These are phyloP conservation scores for Rubia occidens DNA, from an alignment of 305 asterid species.

Conservation along the genomic window DNA sequence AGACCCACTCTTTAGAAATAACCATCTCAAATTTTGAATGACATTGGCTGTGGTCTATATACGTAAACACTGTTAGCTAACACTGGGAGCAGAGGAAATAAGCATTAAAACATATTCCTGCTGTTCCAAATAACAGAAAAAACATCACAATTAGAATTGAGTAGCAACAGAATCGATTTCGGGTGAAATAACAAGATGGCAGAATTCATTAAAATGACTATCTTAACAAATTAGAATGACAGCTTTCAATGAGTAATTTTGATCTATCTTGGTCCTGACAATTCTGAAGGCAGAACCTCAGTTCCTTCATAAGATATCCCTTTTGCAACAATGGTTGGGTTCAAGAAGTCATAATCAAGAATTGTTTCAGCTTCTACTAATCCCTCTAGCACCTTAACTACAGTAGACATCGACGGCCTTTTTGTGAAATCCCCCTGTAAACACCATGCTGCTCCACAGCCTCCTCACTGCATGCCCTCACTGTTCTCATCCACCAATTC, in stretches of 20 bases:
- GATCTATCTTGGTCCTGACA: conserved; percentile 16
- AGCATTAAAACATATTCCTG: too few relatives aligned
- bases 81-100: too few relatives aligned
- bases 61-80: not conserved
- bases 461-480: conserved; percentile 15
- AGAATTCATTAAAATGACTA: not conserved
- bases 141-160: too few relatives aligned
- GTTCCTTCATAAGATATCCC: not conserved
- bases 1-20: too few relatives aligned
- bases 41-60: not conserved
- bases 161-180: too few relatives aligned
- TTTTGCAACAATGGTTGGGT: not conserved
- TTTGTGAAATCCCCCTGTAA: conserved; percentile 11
- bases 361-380: conserved; percentile 14
- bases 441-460: conserved; percentile 20
- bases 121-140: too few relatives aligned
- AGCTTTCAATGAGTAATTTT: not conserved
- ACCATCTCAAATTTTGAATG: not conserved
- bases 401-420: conserved; percentile 20
- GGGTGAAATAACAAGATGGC: too few relatives aligned
- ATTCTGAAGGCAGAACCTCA: conserved; percentile 6
- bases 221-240: too few relatives aligned
- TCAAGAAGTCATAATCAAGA: conserved; percentile 13
- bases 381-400: conserved; percentile 17
- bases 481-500: conserved; percentile 15